Evolutionary conservation across 768 basidiomycete genomes (phyloP), one percentile per base, ranked within the genome.

Genomic region (Lactifluus rugatus): DNA sequence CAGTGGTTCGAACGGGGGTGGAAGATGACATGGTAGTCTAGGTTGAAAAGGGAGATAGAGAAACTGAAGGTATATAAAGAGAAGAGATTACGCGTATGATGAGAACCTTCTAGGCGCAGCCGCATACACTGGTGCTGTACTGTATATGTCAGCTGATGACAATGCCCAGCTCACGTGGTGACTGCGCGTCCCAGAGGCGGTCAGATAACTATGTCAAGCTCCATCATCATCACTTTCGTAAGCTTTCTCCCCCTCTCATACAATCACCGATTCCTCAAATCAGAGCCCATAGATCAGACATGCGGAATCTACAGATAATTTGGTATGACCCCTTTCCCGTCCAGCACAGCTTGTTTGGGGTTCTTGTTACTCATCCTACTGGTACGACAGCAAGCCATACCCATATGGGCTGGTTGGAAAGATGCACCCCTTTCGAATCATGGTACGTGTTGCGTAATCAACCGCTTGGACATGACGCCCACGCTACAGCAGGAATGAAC

Each of bases 391-490:
- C 73, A 66, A 61, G 62, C 69, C 26, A n/a, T n/a, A 31, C 28
- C 28, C 28, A 69, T 85, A 5, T 89, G 87, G 87, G 85, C 87
- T 42, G 89, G 89, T 5, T 85, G 83, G 78, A 78, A 74, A 59
- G 86, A 92, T 69, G 79, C 88, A 11, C 78, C 82, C 1, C 73
- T 92, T 16, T 83, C 84, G 19, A 86, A 84, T 62, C 85, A 89
- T 65, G 89, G 89, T 85, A 67, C 48, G 45, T 54, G 44, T n/a
- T 16, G 2, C 17, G 31, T 17, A 17, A n/a, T 1, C n/a, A 31
- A 46, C 17, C 7, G 0, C 11, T 44, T 17, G 23, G 32, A 8
- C 37, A 14, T 19, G 23, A 34, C 13, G 14, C 23, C 39, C 6
- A 54, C 2, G 2, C 34, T 25, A 8, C 39, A 21, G 19, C 9